A percentile compares a stretch with the other conserved stretches of the same genome.
These are phyloP conservation scores for Adenanthera pavonina DNA, from an alignment of 306 rosid species.

Conservation along the genomic window DNA sequence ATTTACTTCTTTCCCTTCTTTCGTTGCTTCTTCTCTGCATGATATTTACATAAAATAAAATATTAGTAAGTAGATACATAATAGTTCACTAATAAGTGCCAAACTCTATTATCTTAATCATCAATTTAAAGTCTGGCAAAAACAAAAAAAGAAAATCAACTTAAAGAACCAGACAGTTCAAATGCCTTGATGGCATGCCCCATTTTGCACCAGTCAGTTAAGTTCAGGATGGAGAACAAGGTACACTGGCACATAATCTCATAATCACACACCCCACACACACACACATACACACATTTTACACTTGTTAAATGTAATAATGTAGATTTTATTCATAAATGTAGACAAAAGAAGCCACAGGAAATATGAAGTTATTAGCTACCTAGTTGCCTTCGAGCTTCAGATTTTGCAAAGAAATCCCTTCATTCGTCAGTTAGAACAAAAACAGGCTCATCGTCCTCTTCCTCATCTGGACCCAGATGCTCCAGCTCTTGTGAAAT, in stretches of 20 bases:
- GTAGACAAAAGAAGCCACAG: background rate
- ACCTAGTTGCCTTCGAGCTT: conserved; percentile 73
- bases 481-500: conserved; percentile 51
- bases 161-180: conserved; percentile 17
- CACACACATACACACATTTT: background rate
- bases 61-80: conserved; percentile 4
- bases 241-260: conserved; percentile 5
- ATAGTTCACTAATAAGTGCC: background rate
- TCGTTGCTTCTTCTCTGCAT: conserved; percentile 62
- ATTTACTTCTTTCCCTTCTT: conserved; percentile 55
- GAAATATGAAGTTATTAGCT: conserved; percentile 23
- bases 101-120: conserved; percentile 14
- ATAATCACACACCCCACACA: background rate
- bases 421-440: conserved; percentile 83
- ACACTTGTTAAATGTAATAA: background rate
- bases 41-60: conserved; percentile 8
- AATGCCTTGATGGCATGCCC: conserved; percentile 6
- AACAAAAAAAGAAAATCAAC: background rate
- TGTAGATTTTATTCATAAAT: background rate
- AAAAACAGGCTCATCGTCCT: conserved; percentile 70
- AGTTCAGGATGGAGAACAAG: conserved; percentile 27
- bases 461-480: conserved; percentile 54
- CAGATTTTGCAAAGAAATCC: conserved; percentile 80
- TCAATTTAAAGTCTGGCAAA: background rate
- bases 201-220: conserved; percentile 28